phyloP scores from a whole-genome alignment of 1,139 yeast genomes.

The Suhomyces bokatorum region DNA sequence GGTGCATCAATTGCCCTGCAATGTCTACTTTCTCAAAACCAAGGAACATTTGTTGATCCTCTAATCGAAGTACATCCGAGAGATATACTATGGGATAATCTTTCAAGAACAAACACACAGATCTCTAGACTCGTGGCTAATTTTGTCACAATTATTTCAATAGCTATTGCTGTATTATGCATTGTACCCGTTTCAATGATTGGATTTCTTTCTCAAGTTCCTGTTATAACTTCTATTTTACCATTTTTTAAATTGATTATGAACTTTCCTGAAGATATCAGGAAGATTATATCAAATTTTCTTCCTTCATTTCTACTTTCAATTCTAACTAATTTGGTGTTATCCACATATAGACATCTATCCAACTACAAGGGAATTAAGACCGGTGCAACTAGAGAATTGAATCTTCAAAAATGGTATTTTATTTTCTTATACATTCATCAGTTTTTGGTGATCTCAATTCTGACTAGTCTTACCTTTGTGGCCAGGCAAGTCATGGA shows the following conservation, averaged over 20 bases:
- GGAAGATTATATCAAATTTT: constrained; percentile 55
- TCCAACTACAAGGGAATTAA: constrained; percentile 51
- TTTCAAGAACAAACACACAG: constrained; percentile 37
- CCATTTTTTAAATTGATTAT: constrained; percentile 57
- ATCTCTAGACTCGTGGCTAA: constrained; percentile 37
- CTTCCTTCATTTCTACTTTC: constrained; percentile 63
- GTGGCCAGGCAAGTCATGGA: constrained; percentile 64
- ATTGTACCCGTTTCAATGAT: constrained; percentile 72
- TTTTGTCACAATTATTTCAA: constrained; percentile 43
- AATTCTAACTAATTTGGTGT: constrained; percentile 55
- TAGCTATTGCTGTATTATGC: constrained; percentile 56
- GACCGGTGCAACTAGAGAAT: constrained; percentile 57
- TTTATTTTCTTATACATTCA: constrained; percentile 74
- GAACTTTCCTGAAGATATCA: constrained; percentile 51
- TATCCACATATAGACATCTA: constrained; percentile 50
- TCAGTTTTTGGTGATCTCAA: constrained; percentile 78
- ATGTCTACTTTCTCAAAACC: constrained; percentile 44
- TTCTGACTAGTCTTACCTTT: constrained; percentile 76
- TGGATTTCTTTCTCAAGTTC: constrained; percentile 65
- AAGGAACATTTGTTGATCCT: constrained; percentile 43
- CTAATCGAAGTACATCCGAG: constrained; percentile 54
- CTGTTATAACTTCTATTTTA: constrained; percentile 53
- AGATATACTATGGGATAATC: constrained; percentile 62
- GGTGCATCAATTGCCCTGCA: constrained; percentile 59
- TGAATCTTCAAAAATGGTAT: constrained; percentile 67